Conservation (phyloP, 2,329 filamentous ascomycete genomes). For the Colletotrichum eremochloae region DNA sequence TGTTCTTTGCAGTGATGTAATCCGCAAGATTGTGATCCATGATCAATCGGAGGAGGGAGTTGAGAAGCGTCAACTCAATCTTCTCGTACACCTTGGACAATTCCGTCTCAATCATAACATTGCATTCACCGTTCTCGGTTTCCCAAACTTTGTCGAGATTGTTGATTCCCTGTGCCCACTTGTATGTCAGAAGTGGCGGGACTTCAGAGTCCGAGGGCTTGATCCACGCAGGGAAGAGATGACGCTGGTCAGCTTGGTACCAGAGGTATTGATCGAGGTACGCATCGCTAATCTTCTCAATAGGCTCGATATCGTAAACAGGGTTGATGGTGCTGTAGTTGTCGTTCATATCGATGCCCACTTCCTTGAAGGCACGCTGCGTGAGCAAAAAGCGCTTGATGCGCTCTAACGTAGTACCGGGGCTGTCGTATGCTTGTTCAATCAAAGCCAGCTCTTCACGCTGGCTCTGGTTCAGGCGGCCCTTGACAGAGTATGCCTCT, state of each 20-base stretch:
- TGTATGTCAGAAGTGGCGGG: conserved; percentile 93
- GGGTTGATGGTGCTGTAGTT: conserved; percentile 99
- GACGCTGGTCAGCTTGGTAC: conserved; percentile 98
- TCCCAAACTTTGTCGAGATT: conserved; percentile 97
- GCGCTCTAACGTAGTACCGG: conserved; percentile 92
- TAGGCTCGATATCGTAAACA: conserved; percentile 98
- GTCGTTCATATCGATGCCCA: conserved; percentile 99
- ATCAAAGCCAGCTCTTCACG: conserved; percentile 96
- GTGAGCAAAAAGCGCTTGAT: conserved; percentile 98
- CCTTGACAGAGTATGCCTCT: conserved; percentile 98
- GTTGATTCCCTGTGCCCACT: conserved; percentile 99
- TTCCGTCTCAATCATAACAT: conserved; percentile 98
- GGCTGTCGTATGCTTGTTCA: conserved; percentile 98
- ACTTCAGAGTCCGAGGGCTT: conserved; percentile 99
- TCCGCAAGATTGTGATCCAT: conserved; percentile 99
- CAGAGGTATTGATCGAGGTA: conserved; percentile 98
- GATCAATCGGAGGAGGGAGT: conserved; percentile 91
- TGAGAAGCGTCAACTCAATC: conserved; percentile 95
- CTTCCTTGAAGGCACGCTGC: conserved; percentile 98
- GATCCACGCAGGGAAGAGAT: conserved; percentile 98
- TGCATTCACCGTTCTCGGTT: conserved; percentile 92
- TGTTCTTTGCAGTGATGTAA: conserved; percentile 99
- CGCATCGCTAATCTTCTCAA: conserved; percentile 99
- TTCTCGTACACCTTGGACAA: conserved; percentile 99
- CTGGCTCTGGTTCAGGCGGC: conserved; percentile 95